Evolutionary conservation across 441 rosid species (phyloP).

Genomic region (Raphanus hybrid): DNA sequence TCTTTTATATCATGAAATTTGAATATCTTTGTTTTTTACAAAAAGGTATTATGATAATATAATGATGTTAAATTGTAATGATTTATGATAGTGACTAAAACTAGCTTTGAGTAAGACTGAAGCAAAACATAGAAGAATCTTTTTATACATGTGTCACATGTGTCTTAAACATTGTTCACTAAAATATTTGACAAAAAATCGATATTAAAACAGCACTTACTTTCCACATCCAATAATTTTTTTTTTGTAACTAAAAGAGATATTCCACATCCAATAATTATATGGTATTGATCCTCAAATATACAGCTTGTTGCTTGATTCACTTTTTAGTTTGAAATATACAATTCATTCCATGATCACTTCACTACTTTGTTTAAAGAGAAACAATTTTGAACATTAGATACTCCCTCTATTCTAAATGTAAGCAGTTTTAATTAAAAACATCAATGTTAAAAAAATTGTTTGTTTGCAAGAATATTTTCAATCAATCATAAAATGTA

Average conservation of each 20-base stretch:
- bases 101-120: constrained; percentile 43
- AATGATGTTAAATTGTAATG: constrained; percentile 24
- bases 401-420: too few relatives aligned
- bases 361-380: constrained; percentile 25
- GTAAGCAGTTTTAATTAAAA: too few relatives aligned
- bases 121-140: constrained; percentile 37
- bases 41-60: constrained; percentile 15
- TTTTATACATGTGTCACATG: constrained; percentile 32
- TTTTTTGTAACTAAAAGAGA: too few relatives aligned
- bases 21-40: constrained; percentile 13
- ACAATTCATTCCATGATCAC: constrained; percentile 34
- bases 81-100: constrained; percentile 35
- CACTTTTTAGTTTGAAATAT: neutral
- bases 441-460: too few relatives aligned
- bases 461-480: too few relatives aligned
- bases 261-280: constrained; percentile 28
- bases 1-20: neutral
- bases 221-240: constrained; percentile 27
- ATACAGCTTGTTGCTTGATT: constrained; percentile 22
- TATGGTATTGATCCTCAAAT: constrained; percentile 12
- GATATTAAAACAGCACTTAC: constrained; percentile 29
- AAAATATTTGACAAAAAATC: neutral
- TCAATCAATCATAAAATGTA: too few relatives aligned
- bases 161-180: constrained; percentile 22
- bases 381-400: neutral